Evolutionary conservation across 768 basidiomycete species (phyloP).

Genomic region (Cubamyces lactineus): DNA sequence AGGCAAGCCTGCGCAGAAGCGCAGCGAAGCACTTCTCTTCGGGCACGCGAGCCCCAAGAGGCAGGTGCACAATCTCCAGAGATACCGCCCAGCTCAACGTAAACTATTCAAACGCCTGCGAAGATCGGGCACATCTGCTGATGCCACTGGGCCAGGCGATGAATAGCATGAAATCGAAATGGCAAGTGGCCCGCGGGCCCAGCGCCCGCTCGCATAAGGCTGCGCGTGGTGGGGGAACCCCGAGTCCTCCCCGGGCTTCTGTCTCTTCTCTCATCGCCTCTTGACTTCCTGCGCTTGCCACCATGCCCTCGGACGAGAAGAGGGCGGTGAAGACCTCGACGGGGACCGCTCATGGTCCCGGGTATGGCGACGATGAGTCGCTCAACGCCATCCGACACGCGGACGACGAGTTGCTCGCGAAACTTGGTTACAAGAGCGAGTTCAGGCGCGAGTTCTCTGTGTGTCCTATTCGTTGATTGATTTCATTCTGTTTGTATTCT

Average conservation of each 20-base stretch:
- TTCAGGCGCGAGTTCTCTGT: constrained; percentile 79
- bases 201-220: constrained; percentile 14
- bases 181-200: background rate
- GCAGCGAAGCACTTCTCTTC: background rate
- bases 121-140: constrained; percentile 3
- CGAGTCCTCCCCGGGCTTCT: background rate
- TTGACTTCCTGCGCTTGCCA: background rate
- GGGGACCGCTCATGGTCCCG: background rate
- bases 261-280: constrained; percentile 14
- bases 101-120: constrained; percentile 7
- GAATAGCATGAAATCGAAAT: background rate
- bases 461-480: constrained; percentile 25
- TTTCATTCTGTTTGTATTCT: background rate
- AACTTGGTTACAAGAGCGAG: constrained; percentile 72
- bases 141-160: background rate
- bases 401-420: constrained; percentile 62
- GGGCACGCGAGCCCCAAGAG: background rate
- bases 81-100: background rate
- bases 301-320: constrained; percentile 31
- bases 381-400: constrained; percentile 39
- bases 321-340: constrained; percentile 17
- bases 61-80: background rate
- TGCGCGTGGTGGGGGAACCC: background rate
- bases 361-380: constrained; percentile 11
- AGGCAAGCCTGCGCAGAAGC: background rate